Conservation (phyloP, 768 basidiomycete species). For the Rickenella mellea region DNA sequence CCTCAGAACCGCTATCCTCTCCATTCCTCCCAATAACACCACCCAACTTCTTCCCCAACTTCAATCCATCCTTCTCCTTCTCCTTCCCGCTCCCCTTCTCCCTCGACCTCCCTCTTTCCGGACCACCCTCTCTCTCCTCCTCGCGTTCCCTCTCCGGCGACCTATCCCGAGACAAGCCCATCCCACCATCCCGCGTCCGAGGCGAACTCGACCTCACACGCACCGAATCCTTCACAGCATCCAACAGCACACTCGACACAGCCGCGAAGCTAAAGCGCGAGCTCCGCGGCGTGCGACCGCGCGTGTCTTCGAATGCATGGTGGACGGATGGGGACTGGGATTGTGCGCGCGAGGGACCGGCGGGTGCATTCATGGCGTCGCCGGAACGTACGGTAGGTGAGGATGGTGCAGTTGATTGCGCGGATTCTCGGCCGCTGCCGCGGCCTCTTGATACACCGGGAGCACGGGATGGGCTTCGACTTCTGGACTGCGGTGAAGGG, state of each 20-base stretch:
- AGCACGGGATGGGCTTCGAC: too few species aligned
- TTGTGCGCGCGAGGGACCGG: slow-evolving; percentile 14
- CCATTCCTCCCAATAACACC: slow-evolving; percentile 29
- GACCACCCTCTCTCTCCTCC: slow-evolving; percentile 10
- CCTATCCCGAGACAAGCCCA: not conserved
- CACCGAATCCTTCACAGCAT: slow-evolving; percentile 33
- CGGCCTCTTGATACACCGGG: too few species aligned
- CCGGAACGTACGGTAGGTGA: too few species aligned
- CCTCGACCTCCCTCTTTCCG: slow-evolving; percentile 17
- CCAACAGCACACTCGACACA: slow-evolving; percentile 39
- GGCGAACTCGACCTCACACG: slow-evolving; percentile 32
- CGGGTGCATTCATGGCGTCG: slow-evolving; percentile 5
- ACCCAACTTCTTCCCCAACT: slow-evolving; percentile 29
- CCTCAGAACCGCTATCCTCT: slow-evolving; percentile 23
- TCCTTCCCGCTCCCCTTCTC: slow-evolving; percentile 11
- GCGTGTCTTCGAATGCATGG: slow-evolving; percentile 13
- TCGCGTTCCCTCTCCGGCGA: slow-evolving; percentile 9
- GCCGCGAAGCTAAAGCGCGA: slow-evolving; percentile 46
- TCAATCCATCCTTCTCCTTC: slow-evolving; percentile 18
- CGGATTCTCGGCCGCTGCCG: too few species aligned
- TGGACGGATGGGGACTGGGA: not conserved
- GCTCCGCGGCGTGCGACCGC: slow-evolving; percentile 21
- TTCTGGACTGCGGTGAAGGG: too few species aligned
- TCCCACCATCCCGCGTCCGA: not conserved
- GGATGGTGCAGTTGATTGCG: too few species aligned